These are phyloP conservation scores for Apiospora pterosperma DNA, from an alignment of 2,329 filamentous ascomycete genomes.

Conservation along the genomic window DNA sequence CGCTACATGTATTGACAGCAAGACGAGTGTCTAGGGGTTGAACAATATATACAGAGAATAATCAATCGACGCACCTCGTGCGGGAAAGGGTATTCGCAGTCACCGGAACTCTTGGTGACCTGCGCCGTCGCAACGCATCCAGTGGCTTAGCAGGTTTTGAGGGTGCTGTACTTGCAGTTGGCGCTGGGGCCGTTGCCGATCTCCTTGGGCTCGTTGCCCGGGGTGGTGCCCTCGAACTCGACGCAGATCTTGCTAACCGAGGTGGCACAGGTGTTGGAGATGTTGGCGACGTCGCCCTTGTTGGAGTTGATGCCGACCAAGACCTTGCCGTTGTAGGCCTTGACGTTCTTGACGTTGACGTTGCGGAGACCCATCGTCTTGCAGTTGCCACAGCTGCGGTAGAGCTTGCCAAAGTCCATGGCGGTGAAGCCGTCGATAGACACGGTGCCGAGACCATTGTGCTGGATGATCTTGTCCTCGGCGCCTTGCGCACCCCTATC, in stretches of 20 bases:
- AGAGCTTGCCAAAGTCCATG: conserved; percentile 39
- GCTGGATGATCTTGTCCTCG: conserved; percentile 18
- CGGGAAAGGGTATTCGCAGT: background rate
- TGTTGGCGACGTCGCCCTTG: conserved; percentile 31
- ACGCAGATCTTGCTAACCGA: conserved; percentile 18
- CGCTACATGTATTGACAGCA: background rate
- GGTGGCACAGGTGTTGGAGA: conserved; percentile 14
- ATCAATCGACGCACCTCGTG: background rate
- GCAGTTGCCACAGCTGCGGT: conserved; percentile 45
- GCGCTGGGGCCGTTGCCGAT: conserved; percentile 13
- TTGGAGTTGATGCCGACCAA: conserved; percentile 35
- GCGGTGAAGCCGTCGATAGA: conserved; percentile 28
- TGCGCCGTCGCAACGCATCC: background rate
- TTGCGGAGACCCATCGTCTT: conserved; percentile 26
- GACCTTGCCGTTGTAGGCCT: conserved; percentile 25
- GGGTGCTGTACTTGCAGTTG: conserved; percentile 15
- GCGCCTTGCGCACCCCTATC: conserved; percentile 26
- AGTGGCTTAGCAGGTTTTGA: conserved; percentile 6
- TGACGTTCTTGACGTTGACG: conserved; percentile 27
- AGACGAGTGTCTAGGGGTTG: background rate
- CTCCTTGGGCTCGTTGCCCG: conserved; percentile 19
- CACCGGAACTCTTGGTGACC: background rate
- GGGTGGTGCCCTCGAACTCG: conserved; percentile 17
- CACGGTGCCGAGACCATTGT: conserved; percentile 13
- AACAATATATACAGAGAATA: background rate